Evolutionary conservation across 2,329 filamentous ascomycete genomes (phyloP), one percentile per base, ranked within the genome.

Genomic region (Xylariaceae sp.): DNA sequence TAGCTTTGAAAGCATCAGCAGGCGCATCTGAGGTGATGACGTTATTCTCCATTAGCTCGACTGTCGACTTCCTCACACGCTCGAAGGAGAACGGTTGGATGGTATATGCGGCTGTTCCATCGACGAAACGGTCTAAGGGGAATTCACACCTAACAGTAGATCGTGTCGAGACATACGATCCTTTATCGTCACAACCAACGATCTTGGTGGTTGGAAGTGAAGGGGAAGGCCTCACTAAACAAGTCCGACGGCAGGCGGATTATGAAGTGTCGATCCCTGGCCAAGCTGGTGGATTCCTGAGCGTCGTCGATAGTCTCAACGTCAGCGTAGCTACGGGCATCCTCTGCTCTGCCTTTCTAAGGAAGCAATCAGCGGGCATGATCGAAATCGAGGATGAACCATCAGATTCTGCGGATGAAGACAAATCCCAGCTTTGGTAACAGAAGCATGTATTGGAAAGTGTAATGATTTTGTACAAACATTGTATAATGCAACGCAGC

Each of bases 301-400:
- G 66, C 69, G 85, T 61, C 68, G 85, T 99, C 2, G 93, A 97
- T 72, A 96, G 92, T 70, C 74, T 99, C 70, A 97, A 99, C 69
- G 94, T 97, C 32, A 91, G 90, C 67, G 92, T 96, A 16, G 93
- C 94, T 1, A 85, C 90, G 6, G 91, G 85, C 1, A 75, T 97
- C 42, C 74, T 97, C 44, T 87, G 86, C 57, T 81, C 86, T 59
- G 78, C 86, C 0, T 91, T 94, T 66, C 68, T 90, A 64, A 80
- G 74, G 64, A 72, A 75, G 44, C 65, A 67, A 41, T 52, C 58
- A 24, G 30, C 55, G 3, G 57, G 52, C 27, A 53, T 58, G 29
- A 46, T 64, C 10, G 57, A 61, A 42, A 57, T 64, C 20, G 61
- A 65, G 24, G 63, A 60, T 15, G 37, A 42, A 2, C 26, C 57